Percentiles rank a stretch among this genome's conserved stretches.
Conservation (phyloP, 2,329 filamentous ascomycete species). For the Penicillium sp. region DNA sequence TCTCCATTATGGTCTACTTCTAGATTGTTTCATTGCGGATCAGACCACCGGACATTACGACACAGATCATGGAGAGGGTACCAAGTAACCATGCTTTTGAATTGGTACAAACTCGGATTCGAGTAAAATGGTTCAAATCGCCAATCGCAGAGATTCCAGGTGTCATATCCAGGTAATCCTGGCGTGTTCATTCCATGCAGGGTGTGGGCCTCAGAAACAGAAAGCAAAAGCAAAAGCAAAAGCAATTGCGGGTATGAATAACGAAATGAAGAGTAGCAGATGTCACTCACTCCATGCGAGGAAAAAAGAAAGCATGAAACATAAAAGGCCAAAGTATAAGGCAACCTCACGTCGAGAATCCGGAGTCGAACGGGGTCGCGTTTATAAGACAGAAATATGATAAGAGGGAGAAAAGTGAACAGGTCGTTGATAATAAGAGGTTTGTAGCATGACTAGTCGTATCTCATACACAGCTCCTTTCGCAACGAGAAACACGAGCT, state of each 20-base stretch:
- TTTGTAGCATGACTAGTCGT: slow-evolving; percentile 25
- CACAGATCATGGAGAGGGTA: not conserved
- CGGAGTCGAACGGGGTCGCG: slow-evolving; percentile 7
- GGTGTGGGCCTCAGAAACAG: slow-evolving; percentile 7
- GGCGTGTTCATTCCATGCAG: slow-evolving; percentile 14
- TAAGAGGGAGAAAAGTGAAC: slow-evolving; percentile 16
- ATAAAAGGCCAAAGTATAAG: not conserved
- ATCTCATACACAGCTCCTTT: slow-evolving; percentile 21
- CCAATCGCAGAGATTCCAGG: not conserved
- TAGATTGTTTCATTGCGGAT: not conserved
- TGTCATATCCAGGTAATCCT: slow-evolving; percentile 1
- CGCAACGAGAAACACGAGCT: not conserved
- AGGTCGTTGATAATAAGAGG: slow-evolving; percentile 15
- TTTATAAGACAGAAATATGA: slow-evolving; percentile 25
- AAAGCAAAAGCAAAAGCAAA: slow-evolving; percentile 8
- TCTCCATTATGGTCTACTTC: not conserved
- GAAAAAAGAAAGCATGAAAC: slow-evolving; percentile 8
- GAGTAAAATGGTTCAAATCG: not conserved
- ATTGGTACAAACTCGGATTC: slow-evolving; percentile 1
- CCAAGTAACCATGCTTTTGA: not conserved
- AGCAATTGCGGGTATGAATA: slow-evolving; percentile 24
- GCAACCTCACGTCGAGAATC: slow-evolving; percentile 1
- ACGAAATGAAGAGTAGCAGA: slow-evolving; percentile 10
- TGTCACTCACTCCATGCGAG: slow-evolving; percentile 17
- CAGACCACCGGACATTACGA: not conserved